These are phyloP conservation scores for Aspergillus heteromorphus DNA, from an alignment of 495 filamentous ascomycete genomes.

Conservation along the genomic window DNA sequence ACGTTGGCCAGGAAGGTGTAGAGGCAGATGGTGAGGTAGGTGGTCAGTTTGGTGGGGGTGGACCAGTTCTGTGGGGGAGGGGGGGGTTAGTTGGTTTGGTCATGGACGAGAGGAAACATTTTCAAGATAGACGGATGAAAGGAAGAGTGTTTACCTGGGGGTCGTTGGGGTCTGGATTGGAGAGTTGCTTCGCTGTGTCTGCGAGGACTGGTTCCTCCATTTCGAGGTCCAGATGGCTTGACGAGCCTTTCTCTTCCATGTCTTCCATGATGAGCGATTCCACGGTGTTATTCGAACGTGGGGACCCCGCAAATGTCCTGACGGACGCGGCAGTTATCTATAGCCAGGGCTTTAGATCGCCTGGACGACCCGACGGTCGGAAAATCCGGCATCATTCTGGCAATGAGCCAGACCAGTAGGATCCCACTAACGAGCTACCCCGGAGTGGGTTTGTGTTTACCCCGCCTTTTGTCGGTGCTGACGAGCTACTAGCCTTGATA, in stretches of 20 bases:
- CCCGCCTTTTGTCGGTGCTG: neutral
- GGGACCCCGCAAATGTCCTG: too few species aligned
- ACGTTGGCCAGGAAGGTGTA: slow-evolving; percentile 31
- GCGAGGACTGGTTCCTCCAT: neutral
- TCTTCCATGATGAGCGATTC: too few species aligned
- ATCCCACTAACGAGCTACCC: neutral
- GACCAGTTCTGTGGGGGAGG: slow-evolving; percentile 35
- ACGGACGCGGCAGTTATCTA: too few species aligned
- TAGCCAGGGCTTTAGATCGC: too few species aligned
- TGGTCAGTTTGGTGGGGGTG: slow-evolving; percentile 14
- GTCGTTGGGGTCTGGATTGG: slow-evolving; percentile 6
- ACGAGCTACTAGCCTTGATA: neutral
- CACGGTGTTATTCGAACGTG: too few species aligned
- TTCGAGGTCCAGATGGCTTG: neutral
- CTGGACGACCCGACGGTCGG: neutral
- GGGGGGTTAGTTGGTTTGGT: too few species aligned
- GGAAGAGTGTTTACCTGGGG: slow-evolving; percentile 16
- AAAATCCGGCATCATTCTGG: neutral
- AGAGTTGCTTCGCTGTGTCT: neutral
- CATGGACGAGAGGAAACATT: too few species aligned
- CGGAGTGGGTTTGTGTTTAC: neutral
- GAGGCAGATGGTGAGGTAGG: slow-evolving; percentile 27
- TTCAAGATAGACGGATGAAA: too few species aligned
- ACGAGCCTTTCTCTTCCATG: neutral
- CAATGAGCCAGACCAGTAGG: neutral